Percentiles rank a stretch among this genome's conserved stretches.
phyloP scores from a whole-genome alignment of 345 rosid species.

The Citrus maxima region DNA sequence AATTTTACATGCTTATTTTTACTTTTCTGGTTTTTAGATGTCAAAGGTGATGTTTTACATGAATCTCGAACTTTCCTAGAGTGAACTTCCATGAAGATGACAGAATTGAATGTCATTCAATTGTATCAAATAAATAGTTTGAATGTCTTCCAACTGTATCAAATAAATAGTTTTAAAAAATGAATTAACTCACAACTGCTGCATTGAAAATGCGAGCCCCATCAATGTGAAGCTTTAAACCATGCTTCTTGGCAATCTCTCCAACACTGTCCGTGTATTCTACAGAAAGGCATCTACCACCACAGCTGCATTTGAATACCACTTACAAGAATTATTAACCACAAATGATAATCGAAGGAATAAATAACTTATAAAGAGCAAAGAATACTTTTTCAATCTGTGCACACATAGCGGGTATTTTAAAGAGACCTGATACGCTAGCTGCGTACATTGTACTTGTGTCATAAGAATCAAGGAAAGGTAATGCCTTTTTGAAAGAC shows the following conservation, averaged over 20 bases:
- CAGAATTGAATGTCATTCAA: neutral
- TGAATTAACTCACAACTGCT: conserved; percentile 60
- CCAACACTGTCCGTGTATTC: conserved; percentile 76
- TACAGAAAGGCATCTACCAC: conserved; percentile 74
- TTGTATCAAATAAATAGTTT: neutral
- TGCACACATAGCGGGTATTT: neutral
- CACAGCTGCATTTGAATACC: conserved; percentile 50
- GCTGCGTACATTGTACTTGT: neutral
- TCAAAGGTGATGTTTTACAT: neutral
- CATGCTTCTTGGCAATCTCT: conserved; percentile 74
- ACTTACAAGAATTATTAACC: conserved; percentile 5
- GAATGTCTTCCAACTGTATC: neutral
- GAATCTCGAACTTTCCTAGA: neutral
- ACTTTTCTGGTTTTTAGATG: neutral
- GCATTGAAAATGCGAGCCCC: conserved; percentile 98
- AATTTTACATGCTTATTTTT: neutral
- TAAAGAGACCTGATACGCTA: neutral
- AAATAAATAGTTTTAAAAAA: neutral
- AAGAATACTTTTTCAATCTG: neutral
- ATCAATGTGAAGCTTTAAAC: conserved; percentile 88
- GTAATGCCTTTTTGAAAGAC: neutral
- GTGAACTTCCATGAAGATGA: neutral
- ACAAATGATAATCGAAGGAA: neutral
- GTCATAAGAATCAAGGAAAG: neutral
- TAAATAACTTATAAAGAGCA: neutral